A percentile compares a stretch with the other conserved stretches of the same genome.
Evolutionary conservation across 495 filamentous ascomycete genomes (phyloP).

Genomic region (Neurospora terricola): DNA sequence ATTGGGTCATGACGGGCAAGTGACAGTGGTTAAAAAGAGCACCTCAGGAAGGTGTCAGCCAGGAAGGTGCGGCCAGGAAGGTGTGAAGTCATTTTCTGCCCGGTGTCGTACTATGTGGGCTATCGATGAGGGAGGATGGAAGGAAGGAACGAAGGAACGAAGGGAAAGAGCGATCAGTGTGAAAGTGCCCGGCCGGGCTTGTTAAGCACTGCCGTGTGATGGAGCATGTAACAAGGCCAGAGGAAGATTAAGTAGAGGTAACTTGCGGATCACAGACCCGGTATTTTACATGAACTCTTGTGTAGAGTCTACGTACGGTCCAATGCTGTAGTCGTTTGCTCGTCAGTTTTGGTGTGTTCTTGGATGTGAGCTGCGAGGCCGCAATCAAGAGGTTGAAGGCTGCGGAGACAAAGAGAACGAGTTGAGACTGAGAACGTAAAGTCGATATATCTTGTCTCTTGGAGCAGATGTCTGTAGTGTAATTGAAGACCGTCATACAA

Average conservation of each 20-base stretch:
- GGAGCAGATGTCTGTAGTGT: background rate
- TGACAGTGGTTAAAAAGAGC: too few relatives aligned
- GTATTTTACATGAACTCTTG: too few relatives aligned
- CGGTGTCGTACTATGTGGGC: background rate
- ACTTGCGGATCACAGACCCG: too few relatives aligned
- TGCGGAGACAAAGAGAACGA: background rate
- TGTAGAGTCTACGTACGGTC: background rate
- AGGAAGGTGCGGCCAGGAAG: background rate
- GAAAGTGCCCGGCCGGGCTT: background rate
- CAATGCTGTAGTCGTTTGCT: background rate
- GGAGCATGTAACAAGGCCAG: too few relatives aligned
- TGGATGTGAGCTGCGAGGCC: background rate
- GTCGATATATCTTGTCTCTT: background rate
- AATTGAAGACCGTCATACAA: background rate
- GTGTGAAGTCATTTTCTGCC: background rate
- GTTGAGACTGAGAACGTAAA: background rate
- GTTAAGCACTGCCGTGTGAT: too few relatives aligned
- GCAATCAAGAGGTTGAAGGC: background rate
- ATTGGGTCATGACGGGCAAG: too few relatives aligned
- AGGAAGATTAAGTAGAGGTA: too few relatives aligned
- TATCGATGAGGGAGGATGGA: background rate
- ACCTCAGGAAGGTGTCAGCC: background rate
- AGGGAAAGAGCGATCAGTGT: background rate
- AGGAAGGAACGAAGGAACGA: background rate
- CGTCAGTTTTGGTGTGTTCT: background rate